Base-by-base conservation (phyloP, 352 stramenopile genomes). In the Pythium insidiosum region DNA sequence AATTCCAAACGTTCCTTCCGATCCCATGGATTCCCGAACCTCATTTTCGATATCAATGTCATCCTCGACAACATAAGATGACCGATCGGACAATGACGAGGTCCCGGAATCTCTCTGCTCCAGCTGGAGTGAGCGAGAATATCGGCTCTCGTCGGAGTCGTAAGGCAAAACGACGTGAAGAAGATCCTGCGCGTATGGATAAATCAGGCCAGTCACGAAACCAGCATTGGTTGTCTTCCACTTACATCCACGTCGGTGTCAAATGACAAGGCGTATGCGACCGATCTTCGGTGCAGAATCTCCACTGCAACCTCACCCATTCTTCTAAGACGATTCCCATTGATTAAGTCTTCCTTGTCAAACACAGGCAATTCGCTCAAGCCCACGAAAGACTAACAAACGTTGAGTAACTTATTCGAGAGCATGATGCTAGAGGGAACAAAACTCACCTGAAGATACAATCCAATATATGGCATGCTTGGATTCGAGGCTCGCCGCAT, bases 401-500 rank as follows among this genome's bases (percentile, higher is more conserved):
- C 29, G 16, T 19, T 54, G 28, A 9, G 9, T 15, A 33, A 9
- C 9, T 33, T 15, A 33, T 13, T 33, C 28, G 15, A n/a, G n/a
- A n/a, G n/a, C n/a, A n/a, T n/a, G n/a, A 11, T n/a, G 21, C 11
- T 31, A 19, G 1, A 2, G 40, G 18, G 24, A 44, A 38, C 11
- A n/a, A 34, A 33, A 4, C 29, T 24, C 47, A 88, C 80, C 74
- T 94, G 82, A 22, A 94, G 59, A 38, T 90, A 94, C 2, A 94
- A 55, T 16, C 82, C 82, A 19, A 92, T 81, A 53, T 92, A 94
- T 29, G 82, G 82, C 79, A 94, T 92, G 39, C 70, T 83, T 33
- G 79, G 82, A 15, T 76, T 88, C 6, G 59, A 41, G 6, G 72
- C 63, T 33, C 71, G 78, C 39, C 76, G 71, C 79, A 94, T 94